These are phyloP conservation scores for Trichosporon sp. DNA, from an alignment of 1,284 basidiomycete genomes.

Conservation along the genomic window DNA sequence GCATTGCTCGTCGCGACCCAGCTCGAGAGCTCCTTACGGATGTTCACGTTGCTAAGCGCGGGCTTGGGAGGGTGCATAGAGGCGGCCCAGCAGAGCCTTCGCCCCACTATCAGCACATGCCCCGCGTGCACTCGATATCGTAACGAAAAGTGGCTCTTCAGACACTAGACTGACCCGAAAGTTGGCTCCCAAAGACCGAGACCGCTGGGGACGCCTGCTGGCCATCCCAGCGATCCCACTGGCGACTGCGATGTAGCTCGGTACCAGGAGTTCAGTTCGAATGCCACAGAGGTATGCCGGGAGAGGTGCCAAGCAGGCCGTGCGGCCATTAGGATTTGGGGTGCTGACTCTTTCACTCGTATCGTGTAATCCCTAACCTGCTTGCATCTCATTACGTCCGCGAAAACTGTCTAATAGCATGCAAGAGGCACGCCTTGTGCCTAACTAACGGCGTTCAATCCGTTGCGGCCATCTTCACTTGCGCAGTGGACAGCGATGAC, in stretches of 20 bases:
- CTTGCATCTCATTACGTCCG: not conserved
- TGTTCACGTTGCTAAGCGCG: no score
- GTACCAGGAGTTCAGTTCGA: not conserved
- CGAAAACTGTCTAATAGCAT: not conserved
- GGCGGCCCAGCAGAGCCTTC: no score
- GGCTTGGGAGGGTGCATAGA: not conserved
- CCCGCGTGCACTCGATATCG: not conserved
- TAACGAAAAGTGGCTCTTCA: not conserved
- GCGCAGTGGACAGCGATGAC: not conserved
- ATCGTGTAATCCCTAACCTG: not conserved
- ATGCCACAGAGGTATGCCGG: not conserved
- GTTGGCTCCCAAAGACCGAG: not conserved
- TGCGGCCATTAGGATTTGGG: not conserved
- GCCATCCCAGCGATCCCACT: not conserved
- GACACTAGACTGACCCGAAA: not conserved
- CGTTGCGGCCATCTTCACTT: not conserved
- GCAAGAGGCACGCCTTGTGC: not conserved
- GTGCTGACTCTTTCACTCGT: no score
- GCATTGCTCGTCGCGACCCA: no score
- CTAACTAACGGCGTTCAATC: no score
- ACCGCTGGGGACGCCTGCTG: not conserved
- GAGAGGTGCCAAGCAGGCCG: not conserved
- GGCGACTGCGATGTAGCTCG: not conserved
- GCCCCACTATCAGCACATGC: constrained; percentile 1
- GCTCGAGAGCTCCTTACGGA: no score